phyloP scores from a whole-genome alignment of 2,329 filamentous ascomycete genomes.

The Stachybotrys chartarum region DNA sequence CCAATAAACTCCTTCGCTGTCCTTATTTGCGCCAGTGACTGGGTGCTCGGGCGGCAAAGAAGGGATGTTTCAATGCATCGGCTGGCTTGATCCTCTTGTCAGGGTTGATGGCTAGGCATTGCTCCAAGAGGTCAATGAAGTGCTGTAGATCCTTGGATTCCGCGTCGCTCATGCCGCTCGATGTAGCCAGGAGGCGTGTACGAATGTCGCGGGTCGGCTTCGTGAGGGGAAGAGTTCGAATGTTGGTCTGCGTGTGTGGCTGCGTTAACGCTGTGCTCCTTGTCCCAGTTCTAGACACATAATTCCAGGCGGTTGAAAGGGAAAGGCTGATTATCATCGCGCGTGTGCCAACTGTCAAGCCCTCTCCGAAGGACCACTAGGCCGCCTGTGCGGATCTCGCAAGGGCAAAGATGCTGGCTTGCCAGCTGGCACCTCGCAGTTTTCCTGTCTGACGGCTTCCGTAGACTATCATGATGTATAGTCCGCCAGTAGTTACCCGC shows the following conservation, averaged over 20 bases:
- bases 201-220: constrained; percentile 80
- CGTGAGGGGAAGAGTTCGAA: constrained; percentile 60
- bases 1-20: no score
- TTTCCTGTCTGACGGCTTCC: no score
- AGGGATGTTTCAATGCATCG: constrained; percentile 84
- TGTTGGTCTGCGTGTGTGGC: constrained; percentile 46
- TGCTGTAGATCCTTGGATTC: constrained; percentile 72
- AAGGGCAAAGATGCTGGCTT: no score
- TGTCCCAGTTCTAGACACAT: constrained; percentile 2
- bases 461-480: no score
- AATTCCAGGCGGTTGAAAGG: not conserved
- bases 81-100: constrained; percentile 83
- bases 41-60: constrained; percentile 49
- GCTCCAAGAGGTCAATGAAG: constrained; percentile 83
- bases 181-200: constrained; percentile 67
- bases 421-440: no score
- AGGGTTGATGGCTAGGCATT: constrained; percentile 82
- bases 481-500: no score
- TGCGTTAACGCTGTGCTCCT: constrained; percentile 9
- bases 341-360: no score
- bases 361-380: no score
- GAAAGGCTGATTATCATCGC: no score
- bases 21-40: not conserved
- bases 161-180: constrained; percentile 63
- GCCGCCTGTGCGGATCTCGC: no score